Percentiles rank a stretch among this genome's conserved stretches.
Conservation (phyloP, 78 protist species). For the Ministeria vibrans region DNA sequence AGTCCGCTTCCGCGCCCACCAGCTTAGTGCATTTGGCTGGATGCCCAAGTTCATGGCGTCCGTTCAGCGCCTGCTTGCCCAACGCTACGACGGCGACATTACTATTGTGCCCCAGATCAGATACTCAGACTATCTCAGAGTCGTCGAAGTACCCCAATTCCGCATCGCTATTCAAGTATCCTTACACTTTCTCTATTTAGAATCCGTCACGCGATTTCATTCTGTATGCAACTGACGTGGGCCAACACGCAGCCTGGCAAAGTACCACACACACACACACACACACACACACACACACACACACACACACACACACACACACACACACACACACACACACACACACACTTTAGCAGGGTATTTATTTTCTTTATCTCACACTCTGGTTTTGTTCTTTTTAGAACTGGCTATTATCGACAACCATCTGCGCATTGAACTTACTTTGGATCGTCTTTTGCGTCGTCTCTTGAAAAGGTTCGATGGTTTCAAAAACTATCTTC, state of each 20-base stretch:
- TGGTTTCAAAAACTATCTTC: no score
- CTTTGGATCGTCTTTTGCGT: no score
- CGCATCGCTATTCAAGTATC: neutral
- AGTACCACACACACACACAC: neutral
- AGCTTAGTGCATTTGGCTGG: neutral
- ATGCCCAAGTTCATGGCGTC: neutral
- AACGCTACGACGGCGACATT: slow-evolving; percentile 49
- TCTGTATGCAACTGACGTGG: neutral
- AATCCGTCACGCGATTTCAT: neutral
- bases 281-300: neutral
- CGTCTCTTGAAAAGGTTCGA: no score
- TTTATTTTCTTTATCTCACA: no score
- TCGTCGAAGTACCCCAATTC: neutral
- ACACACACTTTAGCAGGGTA: no score
- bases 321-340: neutral
- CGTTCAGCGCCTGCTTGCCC: slow-evolving; percentile 21
- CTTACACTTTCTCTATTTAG: neutral
- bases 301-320: neutral
- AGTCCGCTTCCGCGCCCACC: neutral
- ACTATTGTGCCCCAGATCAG: slow-evolving; percentile 53
- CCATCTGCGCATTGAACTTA: no score
- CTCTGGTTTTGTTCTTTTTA: no score
- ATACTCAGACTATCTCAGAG: neutral
- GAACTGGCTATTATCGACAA: no score
- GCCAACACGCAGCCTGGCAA: neutral